Evolutionary conservation across 352 stramenopile genomes (phyloP).

Genomic region (Pythium catenulatum): DNA sequence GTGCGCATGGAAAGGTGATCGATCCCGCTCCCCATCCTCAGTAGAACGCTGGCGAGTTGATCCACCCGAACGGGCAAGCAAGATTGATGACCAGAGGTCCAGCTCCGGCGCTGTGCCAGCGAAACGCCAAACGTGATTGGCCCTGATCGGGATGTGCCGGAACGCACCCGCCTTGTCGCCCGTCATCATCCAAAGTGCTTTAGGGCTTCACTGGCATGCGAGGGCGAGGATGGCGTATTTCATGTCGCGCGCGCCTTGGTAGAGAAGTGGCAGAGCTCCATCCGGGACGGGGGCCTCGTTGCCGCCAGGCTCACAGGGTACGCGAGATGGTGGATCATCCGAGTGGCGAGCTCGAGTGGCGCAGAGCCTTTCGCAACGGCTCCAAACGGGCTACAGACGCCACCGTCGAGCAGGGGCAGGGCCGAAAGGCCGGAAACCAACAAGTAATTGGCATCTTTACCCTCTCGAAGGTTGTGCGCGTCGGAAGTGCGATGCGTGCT

Average conservation of each 20-base stretch:
- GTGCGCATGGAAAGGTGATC: background rate
- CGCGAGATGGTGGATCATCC: constrained; percentile 18
- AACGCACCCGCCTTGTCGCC: constrained; percentile 62
- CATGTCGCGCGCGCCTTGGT: background rate
- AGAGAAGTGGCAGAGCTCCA: background rate
- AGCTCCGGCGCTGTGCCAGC: background rate
- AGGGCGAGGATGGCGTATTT: background rate
- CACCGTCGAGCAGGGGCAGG: background rate
- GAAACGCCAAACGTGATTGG: constrained; percentile 58
- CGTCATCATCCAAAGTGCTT: constrained; percentile 32
- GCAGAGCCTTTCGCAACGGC: constrained; percentile 7
- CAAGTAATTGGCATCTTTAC: background rate
- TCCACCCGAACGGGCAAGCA: constrained; percentile 44
- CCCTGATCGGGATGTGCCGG: constrained; percentile 56
- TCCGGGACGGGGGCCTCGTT: constrained; percentile 3
- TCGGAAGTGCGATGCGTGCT: too few relatives aligned
- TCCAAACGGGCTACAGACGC: constrained; percentile 10
- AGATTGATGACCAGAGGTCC: constrained; percentile 48
- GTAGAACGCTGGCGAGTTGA: constrained; percentile 52
- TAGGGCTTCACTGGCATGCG: background rate
- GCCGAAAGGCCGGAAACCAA: background rate
- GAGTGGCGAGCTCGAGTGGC: background rate
- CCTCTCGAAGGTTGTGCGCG: background rate
- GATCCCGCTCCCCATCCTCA: constrained; percentile 5
- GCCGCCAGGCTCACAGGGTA: background rate